Evolutionary conservation across 2,329 filamentous ascomycete genomes (phyloP), one percentile per base, ranked within the genome.

Genomic region (Colletotrichum tamarilloi): DNA sequence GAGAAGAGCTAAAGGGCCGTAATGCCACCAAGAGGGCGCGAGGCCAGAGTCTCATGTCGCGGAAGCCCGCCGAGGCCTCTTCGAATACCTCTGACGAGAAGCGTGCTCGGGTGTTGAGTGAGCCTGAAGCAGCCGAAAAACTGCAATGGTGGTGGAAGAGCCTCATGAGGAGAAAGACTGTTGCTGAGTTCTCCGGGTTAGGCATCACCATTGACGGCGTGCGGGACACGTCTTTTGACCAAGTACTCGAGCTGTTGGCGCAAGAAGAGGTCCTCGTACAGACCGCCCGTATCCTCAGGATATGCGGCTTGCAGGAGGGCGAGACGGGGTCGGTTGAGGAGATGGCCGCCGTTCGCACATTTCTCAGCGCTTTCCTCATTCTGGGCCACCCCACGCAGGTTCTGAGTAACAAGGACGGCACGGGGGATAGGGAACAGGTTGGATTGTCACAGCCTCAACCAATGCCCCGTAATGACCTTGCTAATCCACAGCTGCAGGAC

Each of bases 341-440:
- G 76, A 93, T 93, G 86, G 91, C 92, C 46, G 89, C 91, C 19
- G 90, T 94, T 53, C 88, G 93, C 77, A 95, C 92, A 1, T 96
- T 96, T 77, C 83, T 97, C 68, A 95, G 93, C 79, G 92, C 94
- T 5, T 96, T 93, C 79, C 86, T 97, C 67, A 95, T 96, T 74
- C 85, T 95, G 30, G 93, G 93, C 1, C 94, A 96, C 80, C 94
- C 94, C 1, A 91, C 91, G 1, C 91, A 94, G 76, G 93, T 96
- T 1, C 88, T 97, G 42, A 94, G 90, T 81, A 93, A 91, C 80
- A 94, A 94, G 79, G 91, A 92, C 62, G 87, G 83, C 62, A 86
- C 84, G 62, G 84, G 85, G 75, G 82, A 91, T 72, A 88, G 90
- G 80, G 90, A 91, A 79, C 89, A 91, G 84, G 83, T 86, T 81